Evolutionary conservation across 1,139 yeast species (phyloP).

Genomic region (Debaryomyces udenii): DNA sequence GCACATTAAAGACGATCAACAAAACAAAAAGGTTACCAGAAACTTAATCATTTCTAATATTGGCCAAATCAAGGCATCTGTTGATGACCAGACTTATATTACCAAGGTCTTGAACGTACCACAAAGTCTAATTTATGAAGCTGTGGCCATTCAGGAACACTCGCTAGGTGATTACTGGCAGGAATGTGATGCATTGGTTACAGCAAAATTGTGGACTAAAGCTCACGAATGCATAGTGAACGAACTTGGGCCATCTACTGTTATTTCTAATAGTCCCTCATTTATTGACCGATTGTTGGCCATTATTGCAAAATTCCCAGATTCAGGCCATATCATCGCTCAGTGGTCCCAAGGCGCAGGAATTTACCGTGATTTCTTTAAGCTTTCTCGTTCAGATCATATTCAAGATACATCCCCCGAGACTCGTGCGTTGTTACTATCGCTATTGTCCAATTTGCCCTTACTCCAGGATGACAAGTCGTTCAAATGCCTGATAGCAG

Average conservation of each 20-base stretch:
- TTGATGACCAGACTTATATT: constrained; percentile 35
- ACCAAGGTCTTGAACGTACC: constrained; percentile 49
- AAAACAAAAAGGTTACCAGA: constrained; percentile 44
- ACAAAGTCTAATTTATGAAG: constrained; percentile 46
- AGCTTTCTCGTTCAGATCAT: constrained; percentile 23
- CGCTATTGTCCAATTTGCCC: constrained; percentile 50
- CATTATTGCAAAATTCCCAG: constrained; percentile 52
- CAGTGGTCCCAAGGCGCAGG: constrained; percentile 68
- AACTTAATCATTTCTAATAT: constrained; percentile 52
- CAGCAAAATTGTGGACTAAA: constrained; percentile 61
- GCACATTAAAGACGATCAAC: constrained; percentile 50
- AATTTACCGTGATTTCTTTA: constrained; percentile 52
- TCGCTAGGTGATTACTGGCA: constrained; percentile 52
- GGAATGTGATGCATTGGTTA: constrained; percentile 63
- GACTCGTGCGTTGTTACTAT: constrained; percentile 16
- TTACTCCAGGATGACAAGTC: constrained; percentile 31
- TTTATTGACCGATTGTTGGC: constrained; percentile 37
- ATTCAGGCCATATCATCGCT: constrained; percentile 40
- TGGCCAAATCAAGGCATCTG: constrained; percentile 33
- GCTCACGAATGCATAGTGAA: constrained; percentile 64
- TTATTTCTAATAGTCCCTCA: constrained; percentile 47
- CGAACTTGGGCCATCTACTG: constrained; percentile 69
- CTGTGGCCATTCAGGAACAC: constrained; percentile 53
- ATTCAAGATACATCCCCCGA: constrained; percentile 14
- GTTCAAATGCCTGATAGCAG: constrained; percentile 46